Evolutionary conservation across 1,284 basidiomycete species (phyloP).

Genomic region (Ustilago hordei): DNA sequence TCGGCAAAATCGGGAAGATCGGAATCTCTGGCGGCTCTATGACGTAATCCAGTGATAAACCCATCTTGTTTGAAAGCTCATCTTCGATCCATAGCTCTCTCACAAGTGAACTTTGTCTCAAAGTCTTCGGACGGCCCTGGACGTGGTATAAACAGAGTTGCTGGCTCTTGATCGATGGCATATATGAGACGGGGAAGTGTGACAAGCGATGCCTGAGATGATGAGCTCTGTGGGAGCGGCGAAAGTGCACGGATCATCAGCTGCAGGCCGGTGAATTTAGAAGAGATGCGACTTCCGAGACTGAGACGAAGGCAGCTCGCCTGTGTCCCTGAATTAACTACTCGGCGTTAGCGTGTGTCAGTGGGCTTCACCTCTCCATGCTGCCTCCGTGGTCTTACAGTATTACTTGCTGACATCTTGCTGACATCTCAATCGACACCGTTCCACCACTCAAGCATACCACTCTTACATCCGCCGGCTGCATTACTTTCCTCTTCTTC

Average conservation of each 20-base stretch:
- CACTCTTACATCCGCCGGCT: neutral
- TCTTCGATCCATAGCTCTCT: neutral
- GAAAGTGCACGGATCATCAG: constrained; percentile 4
- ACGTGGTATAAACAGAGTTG: neutral
- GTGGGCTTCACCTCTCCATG: neutral
- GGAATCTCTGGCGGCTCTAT: neutral
- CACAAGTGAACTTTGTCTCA: neutral
- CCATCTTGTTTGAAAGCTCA: neutral
- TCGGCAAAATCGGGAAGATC: no score
- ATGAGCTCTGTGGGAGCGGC: neutral
- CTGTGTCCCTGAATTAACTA: neutral
- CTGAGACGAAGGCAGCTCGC: neutral
- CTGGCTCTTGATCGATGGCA: neutral
- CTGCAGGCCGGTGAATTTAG: neutral
- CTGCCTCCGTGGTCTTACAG: neutral
- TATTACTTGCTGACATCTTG: neutral
- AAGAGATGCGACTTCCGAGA: constrained; percentile 7
- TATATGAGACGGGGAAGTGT: neutral
- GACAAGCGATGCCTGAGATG: neutral
- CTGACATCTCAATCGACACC: neutral
- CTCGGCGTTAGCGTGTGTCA: constrained; percentile 7
- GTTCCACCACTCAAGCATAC: neutral
- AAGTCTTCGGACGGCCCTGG: neutral
- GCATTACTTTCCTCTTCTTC: no score
- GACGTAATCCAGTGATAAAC: neutral